phyloP scores from a whole-genome alignment of 2,329 filamentous ascomycete genomes.

The Hirsutella rhossiliensis region DNA sequence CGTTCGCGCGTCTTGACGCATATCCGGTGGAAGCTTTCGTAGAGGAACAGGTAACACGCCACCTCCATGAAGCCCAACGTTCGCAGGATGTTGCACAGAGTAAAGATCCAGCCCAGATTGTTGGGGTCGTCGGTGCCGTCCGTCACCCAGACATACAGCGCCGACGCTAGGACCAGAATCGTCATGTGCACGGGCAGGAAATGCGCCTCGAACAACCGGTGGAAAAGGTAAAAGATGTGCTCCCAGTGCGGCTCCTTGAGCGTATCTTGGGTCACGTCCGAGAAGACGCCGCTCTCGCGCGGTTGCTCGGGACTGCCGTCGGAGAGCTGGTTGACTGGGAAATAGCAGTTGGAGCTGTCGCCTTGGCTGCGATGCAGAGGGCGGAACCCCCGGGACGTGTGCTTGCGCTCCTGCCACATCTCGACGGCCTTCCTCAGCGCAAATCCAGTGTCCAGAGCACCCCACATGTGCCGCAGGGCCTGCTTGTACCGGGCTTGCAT shows the following conservation, averaged over 20 bases:
- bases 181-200: conserved; percentile 59
- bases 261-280: conserved; percentile 39
- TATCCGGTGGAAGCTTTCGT: conserved; percentile 54
- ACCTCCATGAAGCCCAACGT: conserved; percentile 50
- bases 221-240: conserved; percentile 45
- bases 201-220: conserved; percentile 63
- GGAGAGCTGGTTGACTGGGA: conserved; percentile 31
- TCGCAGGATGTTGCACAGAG: conserved; percentile 46
- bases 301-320: conserved; percentile 25
- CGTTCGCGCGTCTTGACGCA: conserved; percentile 47
- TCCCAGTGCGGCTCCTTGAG: conserved; percentile 40
- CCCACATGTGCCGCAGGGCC: conserved; percentile 66
- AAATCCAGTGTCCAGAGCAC: conserved; percentile 56
- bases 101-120: conserved; percentile 46
- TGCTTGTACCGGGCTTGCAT: conserved; percentile 58
- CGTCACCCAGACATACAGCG: conserved; percentile 44
- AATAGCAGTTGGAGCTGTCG: conserved; percentile 32
- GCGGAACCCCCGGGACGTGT: conserved; percentile 40
- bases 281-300: conserved; percentile 39
- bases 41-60: conserved; percentile 51
- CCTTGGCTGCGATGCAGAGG: conserved; percentile 39
- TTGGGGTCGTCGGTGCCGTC: conserved; percentile 38
- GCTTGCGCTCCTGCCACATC: conserved; percentile 45
- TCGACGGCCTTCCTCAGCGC: conserved; percentile 45
- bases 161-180: conserved; percentile 50